Evolutionary conservation across 2,329 filamentous ascomycete species (phyloP), one percentile per base, ranked within the genome.

Genomic region (Aspergillus ibericus): DNA sequence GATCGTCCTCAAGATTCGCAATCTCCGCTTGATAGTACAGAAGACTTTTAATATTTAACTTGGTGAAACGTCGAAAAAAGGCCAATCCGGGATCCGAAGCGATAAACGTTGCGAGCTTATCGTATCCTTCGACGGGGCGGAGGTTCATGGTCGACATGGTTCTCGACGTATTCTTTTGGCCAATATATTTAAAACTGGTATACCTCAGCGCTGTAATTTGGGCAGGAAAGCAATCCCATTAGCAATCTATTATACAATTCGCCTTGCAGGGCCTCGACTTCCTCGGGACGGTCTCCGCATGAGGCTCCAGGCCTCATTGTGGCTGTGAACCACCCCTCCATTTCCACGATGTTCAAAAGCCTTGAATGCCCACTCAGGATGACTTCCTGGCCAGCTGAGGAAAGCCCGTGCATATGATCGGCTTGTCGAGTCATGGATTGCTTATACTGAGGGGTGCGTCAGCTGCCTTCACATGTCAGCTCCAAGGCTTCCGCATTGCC

Each of bases 1-100:
- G 56, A 3, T 58, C 49, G 10, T 27, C 42, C 38, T 38, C 56
- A 8, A 58, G 20, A 25, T 32, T 48, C 4, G 29, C 32, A 27
- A 58, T 38, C 15, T 58, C 56, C 1, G 56, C 56, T 32, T 58
- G 56, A 13, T 53, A 53, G 25, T 58, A 58, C 5, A 58, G 22
- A 7, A 58, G 20, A 42, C 53, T 58, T 35, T 58, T 58, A 7
- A 18, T 35, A 10, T 58, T 58, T 1, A 53, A 25, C 4, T n/a
- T 47, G 13, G n/a, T 35, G n/a, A 58, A 58, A 12, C 50, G 56
- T 16, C 56, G 56, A 25, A 53, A 34, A 13, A 58, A 29, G 5
- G 27, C 20, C n/a, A 54, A 25, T 10, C 49, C 49, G 12, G 16
- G 56, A 29, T 58, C 56, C 6, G 29, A 18, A 12, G 50, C 49